Evolutionary conservation across 495 filamentous ascomycete genomes (phyloP), one percentile per base, ranked within the genome.

Genomic region (Letharia lupina): DNA sequence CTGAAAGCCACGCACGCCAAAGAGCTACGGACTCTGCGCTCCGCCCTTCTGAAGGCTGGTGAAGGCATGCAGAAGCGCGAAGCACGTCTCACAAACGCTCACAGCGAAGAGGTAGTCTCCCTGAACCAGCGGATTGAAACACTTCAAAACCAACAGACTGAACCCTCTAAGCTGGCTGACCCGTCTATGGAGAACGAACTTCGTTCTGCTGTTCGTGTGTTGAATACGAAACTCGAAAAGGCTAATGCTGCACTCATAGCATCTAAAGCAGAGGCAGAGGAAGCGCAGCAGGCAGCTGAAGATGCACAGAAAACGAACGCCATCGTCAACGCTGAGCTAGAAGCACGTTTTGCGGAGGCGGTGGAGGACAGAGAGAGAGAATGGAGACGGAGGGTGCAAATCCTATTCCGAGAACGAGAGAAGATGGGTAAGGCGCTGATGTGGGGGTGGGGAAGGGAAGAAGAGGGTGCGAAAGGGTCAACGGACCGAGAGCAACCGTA

Each of bases 341-440:
- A 70, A 61, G 59, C 60, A 64, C 74, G 77, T 35, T 79, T 83
- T 48, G 75, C 76, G 8, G 68, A 75, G 56, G 77, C 77, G 8
- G 74, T 80, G 18, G 79, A 82, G 48, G 78, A 77, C 64, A 75
- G 80, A 45, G 81, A 83, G 70, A 75, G 75, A 45, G 80, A 83
- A 64, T 83, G 81, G 81, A 75, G 80, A 63, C 74, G 78, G 1
- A 77, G 81, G 15, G 72, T 81, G 15, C 77, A 84, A 58, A 67
- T 85, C 10, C 68, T 84, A 11, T 83, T 88, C 56, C 79, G 79
- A 66, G 84, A 88, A 64, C 75, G 82, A 45, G 82, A 81, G 41
- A 80, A 77, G 54, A 79, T 84, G 78, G 79, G 78, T 18, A 81
- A 77, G 62, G 80, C 77, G 18, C 73, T 83, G 63, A 73, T 83